Evolutionary conservation across 305 asterid species (phyloP).

Genomic region (Fraxinus angustifolia): DNA sequence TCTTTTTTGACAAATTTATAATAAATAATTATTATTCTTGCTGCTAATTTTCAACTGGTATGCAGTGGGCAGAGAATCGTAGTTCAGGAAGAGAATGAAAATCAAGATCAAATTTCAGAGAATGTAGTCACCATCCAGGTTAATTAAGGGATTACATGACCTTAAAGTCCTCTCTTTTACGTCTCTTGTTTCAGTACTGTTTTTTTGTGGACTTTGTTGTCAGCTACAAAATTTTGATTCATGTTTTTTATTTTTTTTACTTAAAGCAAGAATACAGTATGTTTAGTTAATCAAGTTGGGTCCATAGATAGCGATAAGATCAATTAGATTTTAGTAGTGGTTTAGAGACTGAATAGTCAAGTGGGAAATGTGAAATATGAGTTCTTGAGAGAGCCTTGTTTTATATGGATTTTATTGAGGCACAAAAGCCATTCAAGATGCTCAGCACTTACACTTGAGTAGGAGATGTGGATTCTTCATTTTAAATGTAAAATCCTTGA

Average conservation of each 20-base stretch:
- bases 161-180: not conserved
- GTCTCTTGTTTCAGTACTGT: not conserved
- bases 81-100: slow-evolving; percentile 57
- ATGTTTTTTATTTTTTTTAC: not conserved
- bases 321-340: not conserved
- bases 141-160: slow-evolving; percentile 21
- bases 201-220: not conserved
- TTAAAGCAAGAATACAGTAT: not conserved
- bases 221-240: not conserved
- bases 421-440: not conserved
- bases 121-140: slow-evolving; percentile 80
- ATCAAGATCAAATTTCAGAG: slow-evolving; percentile 52
- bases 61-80: slow-evolving; percentile 86
- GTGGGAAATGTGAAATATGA: not conserved
- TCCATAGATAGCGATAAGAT: not conserved
- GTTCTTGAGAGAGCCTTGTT: not conserved
- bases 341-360: not conserved
- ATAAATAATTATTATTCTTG: not conserved
- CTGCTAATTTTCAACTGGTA: slow-evolving; percentile 28
- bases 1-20: not conserved
- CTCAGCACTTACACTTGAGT: not conserved
- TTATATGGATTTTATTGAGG: not conserved
- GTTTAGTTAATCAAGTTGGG: not conserved
- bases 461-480: not conserved
- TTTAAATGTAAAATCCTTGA: not conserved